Conservation (phyloP, 805 yeast genomes). For the Kockiozyma suomiensis region DNA sequence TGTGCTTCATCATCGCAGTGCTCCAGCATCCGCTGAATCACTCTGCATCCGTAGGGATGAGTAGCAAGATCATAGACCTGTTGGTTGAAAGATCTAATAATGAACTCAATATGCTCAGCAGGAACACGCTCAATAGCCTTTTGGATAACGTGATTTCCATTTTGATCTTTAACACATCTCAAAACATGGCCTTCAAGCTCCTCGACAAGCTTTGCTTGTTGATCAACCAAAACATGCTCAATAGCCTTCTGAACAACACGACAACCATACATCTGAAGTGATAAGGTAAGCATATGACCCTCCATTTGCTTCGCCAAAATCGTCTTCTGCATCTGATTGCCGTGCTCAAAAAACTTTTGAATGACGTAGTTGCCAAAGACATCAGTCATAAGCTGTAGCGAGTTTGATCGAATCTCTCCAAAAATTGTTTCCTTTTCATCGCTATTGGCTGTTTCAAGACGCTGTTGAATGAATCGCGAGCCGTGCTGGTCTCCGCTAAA, state of each 20-base stretch:
- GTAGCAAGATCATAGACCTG: constrained; percentile 83
- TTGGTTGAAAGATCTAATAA: constrained; percentile 62
- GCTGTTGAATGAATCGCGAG: constrained; percentile 92
- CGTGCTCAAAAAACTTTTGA: constrained; percentile 88
- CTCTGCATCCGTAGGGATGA: constrained; percentile 97
- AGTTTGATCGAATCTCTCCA: constrained; percentile 74
- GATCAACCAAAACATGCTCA: constrained; percentile 64
- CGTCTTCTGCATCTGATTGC: constrained; percentile 67
- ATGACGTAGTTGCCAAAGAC: constrained; percentile 98
- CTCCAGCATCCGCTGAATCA: constrained; percentile 88
- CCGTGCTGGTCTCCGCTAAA: constrained; percentile 97
- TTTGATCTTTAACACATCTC: constrained; percentile 86
- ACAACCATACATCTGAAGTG: constrained; percentile 97
- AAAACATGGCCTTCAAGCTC: constrained; percentile 69
- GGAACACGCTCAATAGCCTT: constrained; percentile 89
- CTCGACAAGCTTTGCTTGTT: constrained; percentile 66
- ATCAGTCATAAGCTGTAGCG: constrained; percentile 85
- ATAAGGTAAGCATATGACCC: constrained; percentile 71
- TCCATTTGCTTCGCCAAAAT: constrained; percentile 70
- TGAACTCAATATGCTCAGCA: constrained; percentile 65
- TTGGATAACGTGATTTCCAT: constrained; percentile 97
- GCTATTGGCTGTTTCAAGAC: constrained; percentile 62
- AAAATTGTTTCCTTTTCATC: constrained; percentile 80
- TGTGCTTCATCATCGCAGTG: constrained; percentile 70
- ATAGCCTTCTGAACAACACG: constrained; percentile 94